A percentile compares a stretch with the other conserved stretches of the same genome.
These are phyloP conservation scores for Apiospora rasikravindrae DNA, from an alignment of 2,329 filamentous ascomycete genomes.

Conservation along the genomic window DNA sequence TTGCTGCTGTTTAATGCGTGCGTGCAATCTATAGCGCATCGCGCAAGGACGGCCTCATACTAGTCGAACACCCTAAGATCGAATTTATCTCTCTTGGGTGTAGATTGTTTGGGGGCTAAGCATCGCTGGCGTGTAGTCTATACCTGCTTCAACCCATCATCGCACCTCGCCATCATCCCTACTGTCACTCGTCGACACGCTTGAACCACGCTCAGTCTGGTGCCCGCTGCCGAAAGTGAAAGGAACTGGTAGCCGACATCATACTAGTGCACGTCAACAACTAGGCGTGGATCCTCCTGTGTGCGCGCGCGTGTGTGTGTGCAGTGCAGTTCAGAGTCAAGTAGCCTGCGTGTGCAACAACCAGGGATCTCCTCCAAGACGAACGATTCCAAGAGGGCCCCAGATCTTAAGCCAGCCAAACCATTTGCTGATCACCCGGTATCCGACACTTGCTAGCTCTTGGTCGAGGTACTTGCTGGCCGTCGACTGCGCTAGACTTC, in stretches of 20 bases:
- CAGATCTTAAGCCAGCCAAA: constrained; percentile 19
- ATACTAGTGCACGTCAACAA: constrained; percentile 21
- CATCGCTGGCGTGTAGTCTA: constrained; percentile 9
- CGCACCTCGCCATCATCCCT: constrained; percentile 14
- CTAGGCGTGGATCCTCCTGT: constrained; percentile 19
- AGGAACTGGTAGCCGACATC: constrained; percentile 17
- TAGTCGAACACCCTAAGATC: constrained; percentile 12
- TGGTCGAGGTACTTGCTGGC: constrained; percentile 12
- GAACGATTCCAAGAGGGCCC: constrained; percentile 17
- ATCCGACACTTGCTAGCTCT: constrained; percentile 10
- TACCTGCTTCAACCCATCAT: constrained; percentile 12
- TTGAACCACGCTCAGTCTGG: constrained; percentile 16
- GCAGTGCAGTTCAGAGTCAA: constrained; percentile 18
- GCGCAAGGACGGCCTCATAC: constrained; percentile 16
- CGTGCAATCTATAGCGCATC: constrained; percentile 12
- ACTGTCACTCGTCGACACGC: constrained; percentile 6
- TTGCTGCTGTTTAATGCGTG: constrained; percentile 5
- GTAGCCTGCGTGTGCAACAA: constrained; percentile 18
- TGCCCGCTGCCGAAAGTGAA: constrained; percentile 16
- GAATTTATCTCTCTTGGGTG: constrained; percentile 13
- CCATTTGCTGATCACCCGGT: constrained; percentile 15
- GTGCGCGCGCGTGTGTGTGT: constrained; percentile 8
- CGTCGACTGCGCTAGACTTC: constrained; percentile 17
- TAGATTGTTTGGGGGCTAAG: constrained; percentile 15
- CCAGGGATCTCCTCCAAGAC: constrained; percentile 19